A percentile compares a stretch with the other conserved stretches of the same genome.
Conservation (phyloP, 352 stramenopile genomes). For the Phytopythium aichiense region DNA sequence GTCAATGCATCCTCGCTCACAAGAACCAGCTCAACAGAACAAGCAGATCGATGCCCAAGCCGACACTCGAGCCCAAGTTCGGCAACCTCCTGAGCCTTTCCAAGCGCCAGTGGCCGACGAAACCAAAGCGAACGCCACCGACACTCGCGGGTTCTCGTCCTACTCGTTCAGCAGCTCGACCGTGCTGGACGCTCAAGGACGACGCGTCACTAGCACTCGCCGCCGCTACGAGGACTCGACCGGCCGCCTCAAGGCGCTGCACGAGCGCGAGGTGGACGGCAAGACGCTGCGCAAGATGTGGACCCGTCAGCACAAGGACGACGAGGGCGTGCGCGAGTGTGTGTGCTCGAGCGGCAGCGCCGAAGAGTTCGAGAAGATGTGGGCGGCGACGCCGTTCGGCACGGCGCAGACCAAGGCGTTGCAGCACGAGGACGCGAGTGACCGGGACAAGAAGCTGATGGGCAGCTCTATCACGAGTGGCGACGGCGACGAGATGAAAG, state of each 20-base stretch:
- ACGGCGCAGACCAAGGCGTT: neutral
- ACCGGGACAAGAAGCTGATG: neutral
- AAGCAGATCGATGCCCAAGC: neutral
- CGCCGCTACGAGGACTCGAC: neutral
- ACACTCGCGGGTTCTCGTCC: neutral
- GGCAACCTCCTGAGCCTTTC: neutral
- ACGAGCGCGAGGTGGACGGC: neutral
- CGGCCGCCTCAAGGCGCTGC: neutral
- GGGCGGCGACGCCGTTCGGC: constrained; percentile 31
- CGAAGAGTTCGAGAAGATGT: constrained; percentile 59
- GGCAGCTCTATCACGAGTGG: no score
- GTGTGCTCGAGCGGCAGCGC: constrained; percentile 33
- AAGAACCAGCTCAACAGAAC: neutral
- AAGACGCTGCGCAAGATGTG: neutral
- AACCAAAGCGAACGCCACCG: neutral
- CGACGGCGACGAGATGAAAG: neutral
- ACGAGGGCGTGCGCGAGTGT: constrained; percentile 31
- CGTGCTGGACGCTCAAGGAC: neutral
- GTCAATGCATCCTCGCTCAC: no score
- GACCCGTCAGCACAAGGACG: neutral
- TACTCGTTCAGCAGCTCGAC: neutral
- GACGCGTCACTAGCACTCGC: neutral
- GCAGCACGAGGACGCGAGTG: neutral
- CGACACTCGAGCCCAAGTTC: neutral
- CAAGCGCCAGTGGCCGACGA: neutral